A percentile compares a stretch with the other conserved stretches of the same genome.
phyloP scores from a whole-genome alignment of 2,329 filamentous ascomycete genomes.

The Monilinia aucupariae region DNA sequence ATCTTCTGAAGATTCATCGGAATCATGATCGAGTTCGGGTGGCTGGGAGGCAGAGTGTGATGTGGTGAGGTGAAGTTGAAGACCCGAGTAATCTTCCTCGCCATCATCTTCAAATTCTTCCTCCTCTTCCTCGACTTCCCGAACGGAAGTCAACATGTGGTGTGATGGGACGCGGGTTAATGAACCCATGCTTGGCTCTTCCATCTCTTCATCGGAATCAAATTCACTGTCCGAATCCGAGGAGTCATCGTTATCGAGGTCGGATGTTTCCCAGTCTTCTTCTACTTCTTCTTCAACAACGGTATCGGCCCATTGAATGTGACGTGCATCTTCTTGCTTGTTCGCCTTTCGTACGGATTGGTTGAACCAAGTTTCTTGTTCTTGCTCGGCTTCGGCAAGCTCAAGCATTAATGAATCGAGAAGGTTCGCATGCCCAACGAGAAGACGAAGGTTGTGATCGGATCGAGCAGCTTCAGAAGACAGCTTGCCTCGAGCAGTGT shows the following conservation, averaged over 20 bases:
- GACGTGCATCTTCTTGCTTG: conserved; percentile 52
- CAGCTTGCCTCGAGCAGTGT: conserved; percentile 95
- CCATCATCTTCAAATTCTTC: conserved; percentile 49
- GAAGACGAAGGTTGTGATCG: conserved; percentile 89
- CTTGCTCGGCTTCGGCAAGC: conserved; percentile 86
- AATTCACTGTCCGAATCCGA: conserved; percentile 50
- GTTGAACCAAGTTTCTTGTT: conserved; percentile 98
- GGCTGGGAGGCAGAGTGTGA: conserved; percentile 58
- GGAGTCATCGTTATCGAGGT: conserved; percentile 47
- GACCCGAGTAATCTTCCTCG: conserved; percentile 56
- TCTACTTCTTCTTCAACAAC: conserved; percentile 69
- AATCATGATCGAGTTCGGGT: conserved; percentile 66
- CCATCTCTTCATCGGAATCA: conserved; percentile 53
- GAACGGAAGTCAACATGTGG: conserved; percentile 30
- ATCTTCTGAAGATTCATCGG: conserved; percentile 62
- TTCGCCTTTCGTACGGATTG: conserved; percentile 77
- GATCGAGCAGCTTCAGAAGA: conserved; percentile 81
- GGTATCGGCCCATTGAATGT: conserved; percentile 82
- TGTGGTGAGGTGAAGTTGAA: conserved; percentile 62
- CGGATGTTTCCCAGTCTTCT: conserved; percentile 64
- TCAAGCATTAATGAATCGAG: conserved; percentile 91
- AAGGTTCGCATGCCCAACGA: conserved; percentile 97
- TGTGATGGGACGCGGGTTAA: conserved; percentile 44
- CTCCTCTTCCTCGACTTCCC: conserved; percentile 34
- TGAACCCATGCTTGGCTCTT: conserved; percentile 47